phyloP scores from a whole-genome alignment of 805 yeast genomes.

The Candida endomychidarum region DNA sequence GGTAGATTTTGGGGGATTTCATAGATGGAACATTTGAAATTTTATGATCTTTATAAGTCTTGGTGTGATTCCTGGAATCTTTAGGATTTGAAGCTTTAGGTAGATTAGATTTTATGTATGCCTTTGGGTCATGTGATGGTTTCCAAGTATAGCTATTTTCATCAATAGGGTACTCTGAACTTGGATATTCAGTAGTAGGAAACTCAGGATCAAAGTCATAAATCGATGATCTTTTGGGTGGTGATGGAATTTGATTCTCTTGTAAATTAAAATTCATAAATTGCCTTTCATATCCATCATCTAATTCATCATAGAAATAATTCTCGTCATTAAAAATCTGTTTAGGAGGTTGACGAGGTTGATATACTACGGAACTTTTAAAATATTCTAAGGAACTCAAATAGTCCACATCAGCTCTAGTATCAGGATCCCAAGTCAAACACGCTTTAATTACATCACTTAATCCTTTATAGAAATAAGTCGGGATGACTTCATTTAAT shows the following conservation, averaged over 20 bases:
- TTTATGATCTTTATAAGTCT: no score
- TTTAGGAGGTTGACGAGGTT: slow-evolving; percentile 4
- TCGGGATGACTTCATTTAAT: slow-evolving; percentile 45
- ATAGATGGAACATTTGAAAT: no score
- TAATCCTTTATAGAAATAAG: slow-evolving; percentile 42
- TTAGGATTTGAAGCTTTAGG: no score
- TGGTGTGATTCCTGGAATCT: no score
- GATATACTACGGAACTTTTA: slow-evolving; percentile 34
- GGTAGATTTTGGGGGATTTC: no score
- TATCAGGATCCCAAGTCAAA: slow-evolving; percentile 76
- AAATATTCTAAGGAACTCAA: slow-evolving; percentile 57
- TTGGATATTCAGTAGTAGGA: background rate
- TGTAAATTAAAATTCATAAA: slow-evolving; percentile 12
- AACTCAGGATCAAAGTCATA: slow-evolving; percentile 3
- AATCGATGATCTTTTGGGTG: no score
- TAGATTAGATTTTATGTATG: no score
- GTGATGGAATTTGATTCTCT: slow-evolving; percentile 1
- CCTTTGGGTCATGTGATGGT: background rate
- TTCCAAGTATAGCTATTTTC: slow-evolving; percentile 5
- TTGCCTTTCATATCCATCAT: slow-evolving; percentile 22
- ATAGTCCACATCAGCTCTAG: slow-evolving; percentile 52
- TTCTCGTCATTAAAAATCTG: background rate
- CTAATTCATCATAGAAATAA: slow-evolving; percentile 18
- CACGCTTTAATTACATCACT: slow-evolving; percentile 46
- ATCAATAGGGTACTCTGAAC: background rate